A percentile compares a stretch with the other conserved stretches of the same genome.
Evolutionary conservation across 352 stramenopile species (phyloP).

Genomic region (Phytopythium cucurbitacearum): DNA sequence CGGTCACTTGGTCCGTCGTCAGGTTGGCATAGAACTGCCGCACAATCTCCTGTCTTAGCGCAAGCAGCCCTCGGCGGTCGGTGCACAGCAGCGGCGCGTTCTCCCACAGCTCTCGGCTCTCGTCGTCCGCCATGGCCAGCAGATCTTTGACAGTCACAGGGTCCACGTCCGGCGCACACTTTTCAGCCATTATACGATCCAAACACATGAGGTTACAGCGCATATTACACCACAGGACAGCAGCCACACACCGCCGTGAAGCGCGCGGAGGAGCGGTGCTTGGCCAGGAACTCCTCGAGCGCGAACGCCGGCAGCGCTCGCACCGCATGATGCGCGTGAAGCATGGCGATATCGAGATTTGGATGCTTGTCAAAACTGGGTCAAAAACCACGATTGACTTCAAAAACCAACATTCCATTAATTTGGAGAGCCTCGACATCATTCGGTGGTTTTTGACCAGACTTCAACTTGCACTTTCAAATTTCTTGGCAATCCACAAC

Average conservation of each 20-base stretch:
- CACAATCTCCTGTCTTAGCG: constrained; percentile 32
- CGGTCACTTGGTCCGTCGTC: constrained; percentile 20
- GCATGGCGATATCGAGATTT: neutral
- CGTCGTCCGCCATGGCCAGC: constrained; percentile 30
- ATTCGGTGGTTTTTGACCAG: no score
- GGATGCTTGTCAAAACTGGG: no score
- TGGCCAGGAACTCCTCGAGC: constrained; percentile 41
- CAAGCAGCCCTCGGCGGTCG: constrained; percentile 24
- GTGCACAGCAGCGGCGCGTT: constrained; percentile 38
- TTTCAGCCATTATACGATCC: neutral
- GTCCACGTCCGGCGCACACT: constrained; percentile 39
- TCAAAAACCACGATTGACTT: no score
- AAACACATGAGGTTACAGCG: neutral
- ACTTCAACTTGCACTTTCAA: no score
- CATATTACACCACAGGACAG: neutral
- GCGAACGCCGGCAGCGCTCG: constrained; percentile 17
- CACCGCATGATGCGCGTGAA: constrained; percentile 4
- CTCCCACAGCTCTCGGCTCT: constrained; percentile 32
- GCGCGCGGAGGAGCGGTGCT: constrained; percentile 38
- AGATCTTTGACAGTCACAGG: constrained; percentile 30
- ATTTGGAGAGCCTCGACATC: no score
- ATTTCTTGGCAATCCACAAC: no score
- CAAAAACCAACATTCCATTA: no score
- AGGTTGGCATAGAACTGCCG: constrained; percentile 21
- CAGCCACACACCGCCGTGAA: constrained; percentile 20